These are phyloP conservation scores for Saturnispora mendoncae DNA, from an alignment of 805 yeast species.

Conservation along the genomic window DNA sequence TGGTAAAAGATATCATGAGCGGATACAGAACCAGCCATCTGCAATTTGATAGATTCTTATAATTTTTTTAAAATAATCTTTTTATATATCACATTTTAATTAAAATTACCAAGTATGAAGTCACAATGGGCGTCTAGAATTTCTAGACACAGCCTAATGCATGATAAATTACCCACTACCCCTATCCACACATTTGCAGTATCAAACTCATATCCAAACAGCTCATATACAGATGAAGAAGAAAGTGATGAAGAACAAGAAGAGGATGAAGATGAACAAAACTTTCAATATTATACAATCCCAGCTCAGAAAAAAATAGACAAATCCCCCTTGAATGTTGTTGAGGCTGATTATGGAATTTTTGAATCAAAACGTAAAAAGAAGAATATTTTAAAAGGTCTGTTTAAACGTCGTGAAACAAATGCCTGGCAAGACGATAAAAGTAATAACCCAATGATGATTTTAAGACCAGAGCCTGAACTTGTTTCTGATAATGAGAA, in stretches of 20 bases:
- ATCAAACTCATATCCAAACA: background rate
- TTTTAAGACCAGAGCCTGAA: conserved; percentile 7
- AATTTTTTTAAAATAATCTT: no score
- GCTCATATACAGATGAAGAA: background rate
- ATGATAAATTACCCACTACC: background rate
- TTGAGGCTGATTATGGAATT: conserved; percentile 13
- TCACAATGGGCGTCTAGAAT: no score
- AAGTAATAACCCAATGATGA: conserved; percentile 2
- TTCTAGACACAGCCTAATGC: background rate
- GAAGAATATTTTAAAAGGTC: conserved; percentile 3
- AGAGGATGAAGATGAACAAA: background rate
- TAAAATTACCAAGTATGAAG: no score
- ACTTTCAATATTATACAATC: conserved; percentile 10
- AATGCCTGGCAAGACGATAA: conserved; percentile 4
- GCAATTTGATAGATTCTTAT: no score
- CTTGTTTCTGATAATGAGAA: conserved; percentile 1
- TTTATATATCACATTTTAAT: no score
- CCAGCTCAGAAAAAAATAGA: background rate
- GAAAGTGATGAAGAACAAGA: background rate
- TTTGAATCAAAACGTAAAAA: conserved; percentile 10
- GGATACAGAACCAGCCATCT: no score
- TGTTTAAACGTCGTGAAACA: conserved; percentile 4
- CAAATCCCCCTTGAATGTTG: conserved; percentile 8
- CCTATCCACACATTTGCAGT: background rate
- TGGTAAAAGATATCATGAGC: no score